Evolutionary conservation across 2,329 filamentous ascomycete species (phyloP), one percentile per base, ranked within the genome.

Genomic region (Endocalyx cinctus): DNA sequence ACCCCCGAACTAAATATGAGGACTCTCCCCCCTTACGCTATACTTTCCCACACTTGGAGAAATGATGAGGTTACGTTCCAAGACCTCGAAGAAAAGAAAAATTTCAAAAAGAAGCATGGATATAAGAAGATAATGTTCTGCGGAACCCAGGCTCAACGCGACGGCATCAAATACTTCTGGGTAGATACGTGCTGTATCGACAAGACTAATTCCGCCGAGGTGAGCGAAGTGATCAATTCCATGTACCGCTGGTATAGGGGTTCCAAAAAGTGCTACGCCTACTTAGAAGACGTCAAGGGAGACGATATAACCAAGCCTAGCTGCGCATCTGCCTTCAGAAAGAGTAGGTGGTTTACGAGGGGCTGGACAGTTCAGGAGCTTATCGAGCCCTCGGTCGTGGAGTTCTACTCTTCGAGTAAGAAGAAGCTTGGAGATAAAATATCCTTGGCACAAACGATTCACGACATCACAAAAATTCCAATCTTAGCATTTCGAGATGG

Each of bases 141-240:
- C n/a, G n/a, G n/a, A n/a, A 16, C 27, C n/a, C 13, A 17, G 3
- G 37, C 27, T 11, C 4, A 8, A 4, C 16, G 5, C 4, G 27
- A 27, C 15, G 18, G 27, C 10, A 26, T 37, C 14, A 4, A 6
- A 5, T 39, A 28, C 14, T 26, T 5, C 11, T 34, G 33, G 37
- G 17, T 39, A 15, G 37, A 33, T 23, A 39, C 33, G 10, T 39
- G 33, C 17, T 39, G 29, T 14, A 39, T 39, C 12, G 20, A 23
- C 20, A 23, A 23, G 20, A 23, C 20, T n/a, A 23, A n/a, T n/a
- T 8, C 8, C 20, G 20, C 34, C 11, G 35, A 38, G 13, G 26
- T 38, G 7, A 37, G 17, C 10, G 32, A 38, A 18, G 32, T 31
- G 13, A 35, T 38, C 10, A 38, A 38, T n/a, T 38, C 32, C 6